Conservation (phyloP, 2,329 filamentous ascomycete species). For the Clonostachys rosea region DNA sequence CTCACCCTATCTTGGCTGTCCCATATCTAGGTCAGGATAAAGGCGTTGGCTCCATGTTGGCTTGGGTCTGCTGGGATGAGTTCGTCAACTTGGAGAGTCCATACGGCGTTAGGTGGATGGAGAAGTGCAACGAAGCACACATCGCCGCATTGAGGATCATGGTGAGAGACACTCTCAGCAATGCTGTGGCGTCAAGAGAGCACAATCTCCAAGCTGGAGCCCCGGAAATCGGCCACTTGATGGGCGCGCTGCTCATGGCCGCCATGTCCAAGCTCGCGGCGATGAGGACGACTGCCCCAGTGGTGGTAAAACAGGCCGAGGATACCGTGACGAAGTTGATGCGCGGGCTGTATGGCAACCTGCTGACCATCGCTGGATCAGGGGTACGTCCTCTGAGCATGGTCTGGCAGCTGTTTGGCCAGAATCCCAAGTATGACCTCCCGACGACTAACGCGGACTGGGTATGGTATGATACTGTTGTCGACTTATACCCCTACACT, state of each 20-base stretch:
- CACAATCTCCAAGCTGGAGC: conserved; percentile 4
- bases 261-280: conserved; percentile 8
- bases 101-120: conserved; percentile 7
- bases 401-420: conserved; percentile 10
- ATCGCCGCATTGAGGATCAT: conserved; percentile 9
- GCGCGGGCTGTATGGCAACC: conserved; percentile 10
- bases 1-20: conserved; percentile 7
- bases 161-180: conserved; percentile 8
- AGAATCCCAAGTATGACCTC: conserved; percentile 5
- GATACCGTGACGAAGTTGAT: conserved; percentile 10
- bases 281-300: conserved; percentile 6
- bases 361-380: conserved; percentile 9
- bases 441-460: conserved; percentile 6
- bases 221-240: conserved; percentile 7
- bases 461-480: conserved; percentile 9
- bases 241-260: conserved; percentile 9
- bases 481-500: conserved; percentile 9
- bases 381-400: conserved; percentile 9
- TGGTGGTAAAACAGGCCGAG: conserved; percentile 5
- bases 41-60: neutral
- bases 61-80: neutral
- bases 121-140: conserved; percentile 10
- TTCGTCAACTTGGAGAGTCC: conserved; percentile 2
- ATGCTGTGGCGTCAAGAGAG: conserved; percentile 7
- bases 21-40: conserved; percentile 1